Percentiles rank a stretch among this genome's conserved stretches.
phyloP scores from a whole-genome alignment of 805 yeast species.

The Yarrowia osloensis region DNA sequence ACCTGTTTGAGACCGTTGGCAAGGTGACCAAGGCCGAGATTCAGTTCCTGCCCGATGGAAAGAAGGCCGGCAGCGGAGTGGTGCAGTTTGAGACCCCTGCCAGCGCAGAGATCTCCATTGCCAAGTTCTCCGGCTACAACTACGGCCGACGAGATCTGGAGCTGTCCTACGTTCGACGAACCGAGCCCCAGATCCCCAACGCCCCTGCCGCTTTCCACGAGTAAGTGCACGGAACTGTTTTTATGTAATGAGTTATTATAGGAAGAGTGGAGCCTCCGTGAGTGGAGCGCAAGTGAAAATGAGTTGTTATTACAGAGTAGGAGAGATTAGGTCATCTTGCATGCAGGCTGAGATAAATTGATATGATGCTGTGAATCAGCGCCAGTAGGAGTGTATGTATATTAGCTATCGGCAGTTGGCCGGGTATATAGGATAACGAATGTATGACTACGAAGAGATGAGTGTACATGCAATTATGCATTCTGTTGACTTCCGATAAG shows the following conservation, averaged over 20 bases:
- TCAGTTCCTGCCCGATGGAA: slow-evolving; percentile 60
- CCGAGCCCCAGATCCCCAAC: slow-evolving; percentile 25
- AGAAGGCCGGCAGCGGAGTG: slow-evolving; percentile 82
- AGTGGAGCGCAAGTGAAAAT: slow-evolving; percentile 27
- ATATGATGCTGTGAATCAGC: slow-evolving; percentile 15
- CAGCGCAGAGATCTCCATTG: slow-evolving; percentile 72
- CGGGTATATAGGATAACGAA: too few relatives aligned
- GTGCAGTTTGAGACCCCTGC: slow-evolving; percentile 69
- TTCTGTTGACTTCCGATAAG: too few relatives aligned
- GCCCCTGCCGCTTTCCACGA: slow-evolving; percentile 29
- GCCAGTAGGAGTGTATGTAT: background rate
- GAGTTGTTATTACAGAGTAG: slow-evolving; percentile 22
- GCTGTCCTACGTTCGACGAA: slow-evolving; percentile 62
- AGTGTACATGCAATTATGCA: too few relatives aligned
- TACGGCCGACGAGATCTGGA: slow-evolving; percentile 79
- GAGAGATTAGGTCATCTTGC: slow-evolving; percentile 24
- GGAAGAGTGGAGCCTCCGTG: slow-evolving; percentile 30
- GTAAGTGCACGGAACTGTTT: background rate
- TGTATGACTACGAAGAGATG: too few relatives aligned
- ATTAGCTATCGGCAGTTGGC: background rate
- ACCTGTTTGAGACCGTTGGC: slow-evolving; percentile 83
- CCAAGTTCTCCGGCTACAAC: slow-evolving; percentile 71
- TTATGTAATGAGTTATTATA: slow-evolving; percentile 28
- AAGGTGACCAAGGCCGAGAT: slow-evolving; percentile 74
- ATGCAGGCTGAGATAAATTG: slow-evolving; percentile 26